phyloP scores from a whole-genome alignment of 192 early-diverging fungal genomes.

The Haplosporangium gracile region DNA sequence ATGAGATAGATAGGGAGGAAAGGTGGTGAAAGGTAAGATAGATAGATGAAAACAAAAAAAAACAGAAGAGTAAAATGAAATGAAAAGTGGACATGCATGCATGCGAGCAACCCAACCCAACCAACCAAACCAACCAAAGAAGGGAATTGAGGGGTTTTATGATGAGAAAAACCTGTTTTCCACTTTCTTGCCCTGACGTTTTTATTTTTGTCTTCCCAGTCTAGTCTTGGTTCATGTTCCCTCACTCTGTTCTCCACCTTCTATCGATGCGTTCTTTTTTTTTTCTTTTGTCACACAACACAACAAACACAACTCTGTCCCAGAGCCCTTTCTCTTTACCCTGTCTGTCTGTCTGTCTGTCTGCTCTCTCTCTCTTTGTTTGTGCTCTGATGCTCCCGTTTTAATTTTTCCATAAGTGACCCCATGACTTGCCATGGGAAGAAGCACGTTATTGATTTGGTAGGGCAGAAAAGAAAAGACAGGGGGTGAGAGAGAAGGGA shows the following conservation, averaged over 20 bases:
- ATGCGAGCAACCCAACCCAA: neutral
- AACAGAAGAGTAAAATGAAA: constrained; percentile 4
- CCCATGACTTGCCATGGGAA: constrained; percentile 6
- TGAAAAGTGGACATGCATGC: neutral
- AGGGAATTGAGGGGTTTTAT: neutral
- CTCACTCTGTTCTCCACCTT: neutral
- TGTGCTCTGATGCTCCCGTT: neutral
- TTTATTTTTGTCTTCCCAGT: neutral
- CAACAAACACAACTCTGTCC: neutral
- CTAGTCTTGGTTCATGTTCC: neutral
- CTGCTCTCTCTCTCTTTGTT: neutral
- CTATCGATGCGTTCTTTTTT: constrained; percentile 3
- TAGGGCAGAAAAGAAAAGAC: neutral
- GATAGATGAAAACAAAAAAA: neutral
- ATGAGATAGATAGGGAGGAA: no score
- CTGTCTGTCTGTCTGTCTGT: neutral
- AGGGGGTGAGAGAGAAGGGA: neutral
- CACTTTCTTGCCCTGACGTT: neutral
- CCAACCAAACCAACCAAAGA: no score
- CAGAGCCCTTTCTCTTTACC: neutral
- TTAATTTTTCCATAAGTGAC: constrained; percentile 2
- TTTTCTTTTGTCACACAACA: constrained; percentile 1
- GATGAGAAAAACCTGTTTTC: constrained; percentile 2
- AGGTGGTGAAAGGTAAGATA: neutral
- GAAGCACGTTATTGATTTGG: neutral